These are phyloP conservation scores for Xylaria multiplex DNA, from an alignment of 2,329 filamentous ascomycete genomes.

Conservation along the genomic window DNA sequence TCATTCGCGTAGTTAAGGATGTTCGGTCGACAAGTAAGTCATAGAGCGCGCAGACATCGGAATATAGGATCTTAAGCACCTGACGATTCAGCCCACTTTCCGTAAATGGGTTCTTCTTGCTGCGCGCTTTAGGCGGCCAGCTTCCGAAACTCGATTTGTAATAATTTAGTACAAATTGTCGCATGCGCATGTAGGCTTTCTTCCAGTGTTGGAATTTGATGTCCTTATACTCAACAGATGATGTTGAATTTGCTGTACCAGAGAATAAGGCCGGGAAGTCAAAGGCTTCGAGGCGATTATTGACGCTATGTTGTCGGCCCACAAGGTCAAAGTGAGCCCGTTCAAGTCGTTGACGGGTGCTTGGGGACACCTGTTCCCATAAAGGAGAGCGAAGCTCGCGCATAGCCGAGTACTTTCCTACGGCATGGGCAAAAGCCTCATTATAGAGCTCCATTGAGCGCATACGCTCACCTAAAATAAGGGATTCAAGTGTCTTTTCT, in stretches of 20 bases:
- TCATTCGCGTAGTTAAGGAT: slow-evolving; percentile 79
- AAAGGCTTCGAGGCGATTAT: slow-evolving; percentile 81
- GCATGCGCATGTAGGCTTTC: slow-evolving; percentile 76
- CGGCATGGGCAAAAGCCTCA: slow-evolving; percentile 90
- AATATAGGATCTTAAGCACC: slow-evolving; percentile 83
- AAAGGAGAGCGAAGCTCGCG: slow-evolving; percentile 73
- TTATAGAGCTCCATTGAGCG: slow-evolving; percentile 84
- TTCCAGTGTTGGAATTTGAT: slow-evolving; percentile 89
- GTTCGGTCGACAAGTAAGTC: slow-evolving; percentile 86
- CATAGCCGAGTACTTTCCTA: slow-evolving; percentile 84
- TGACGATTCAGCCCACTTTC: slow-evolving; percentile 87
- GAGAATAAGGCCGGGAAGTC: slow-evolving; percentile 92
- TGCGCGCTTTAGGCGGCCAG: slow-evolving; percentile 92
- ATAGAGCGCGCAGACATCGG: slow-evolving; percentile 86
- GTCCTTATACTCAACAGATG: slow-evolving; percentile 76
- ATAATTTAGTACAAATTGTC: slow-evolving; percentile 76
- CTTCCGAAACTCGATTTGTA: slow-evolving; percentile 69
- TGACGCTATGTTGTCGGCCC: slow-evolving; percentile 75
- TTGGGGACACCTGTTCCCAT: slow-evolving; percentile 73
- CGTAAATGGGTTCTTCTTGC: slow-evolving; percentile 89
- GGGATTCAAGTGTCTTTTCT: slow-evolving; percentile 88
- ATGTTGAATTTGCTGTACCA: slow-evolving; percentile 86
- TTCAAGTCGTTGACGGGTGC: slow-evolving; percentile 82
- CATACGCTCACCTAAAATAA: slow-evolving; percentile 91
- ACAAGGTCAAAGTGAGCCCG: slow-evolving; percentile 83